Conservation (phyloP, 371 early-diverging fungal genomes). For the Circinella umbellata region DNA sequence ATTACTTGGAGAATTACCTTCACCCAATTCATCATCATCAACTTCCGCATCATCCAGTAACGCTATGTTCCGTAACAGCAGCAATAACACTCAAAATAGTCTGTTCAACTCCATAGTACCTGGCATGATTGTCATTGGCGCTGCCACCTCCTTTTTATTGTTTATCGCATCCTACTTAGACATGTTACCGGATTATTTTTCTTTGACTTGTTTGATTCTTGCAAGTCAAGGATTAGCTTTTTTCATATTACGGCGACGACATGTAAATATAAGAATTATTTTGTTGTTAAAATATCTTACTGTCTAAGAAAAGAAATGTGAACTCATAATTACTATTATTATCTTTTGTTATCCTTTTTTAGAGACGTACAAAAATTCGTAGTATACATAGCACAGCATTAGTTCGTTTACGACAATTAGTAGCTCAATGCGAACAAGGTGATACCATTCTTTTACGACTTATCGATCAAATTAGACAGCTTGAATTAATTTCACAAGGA, state of each 20-base stretch:
- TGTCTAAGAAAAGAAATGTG: not conserved
- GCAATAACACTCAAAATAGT: conserved; percentile 2
- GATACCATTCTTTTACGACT: conserved; percentile 26
- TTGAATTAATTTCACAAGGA: conserved; percentile 29
- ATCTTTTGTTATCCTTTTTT: not conserved
- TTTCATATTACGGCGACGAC: conserved; percentile 14
- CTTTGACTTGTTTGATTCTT: not conserved
- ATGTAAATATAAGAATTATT: conserved; percentile 8
- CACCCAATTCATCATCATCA: conserved; percentile 22
- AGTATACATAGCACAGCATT: conserved; percentile 35
- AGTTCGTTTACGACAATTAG: conserved; percentile 31
- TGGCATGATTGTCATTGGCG: conserved; percentile 6
- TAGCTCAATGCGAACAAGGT: conserved; percentile 34
- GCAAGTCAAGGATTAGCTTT: conserved; percentile 9
- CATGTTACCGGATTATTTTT: conserved; percentile 2
- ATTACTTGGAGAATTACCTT: conserved; percentile 42
- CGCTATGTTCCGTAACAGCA: not conserved
- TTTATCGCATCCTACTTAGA: conserved; percentile 3
- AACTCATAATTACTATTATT: not conserved
- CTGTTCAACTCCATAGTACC: not conserved
- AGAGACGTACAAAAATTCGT: conserved; percentile 43
- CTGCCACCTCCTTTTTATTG: conserved; percentile 18
- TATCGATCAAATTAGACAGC: conserved; percentile 20
- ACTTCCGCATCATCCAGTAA: not conserved
- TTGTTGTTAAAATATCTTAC: not conserved